Base-by-base conservation (phyloP, 1,284 basidiomycete genomes). In the Apiotrichum veenhuisii region DNA sequence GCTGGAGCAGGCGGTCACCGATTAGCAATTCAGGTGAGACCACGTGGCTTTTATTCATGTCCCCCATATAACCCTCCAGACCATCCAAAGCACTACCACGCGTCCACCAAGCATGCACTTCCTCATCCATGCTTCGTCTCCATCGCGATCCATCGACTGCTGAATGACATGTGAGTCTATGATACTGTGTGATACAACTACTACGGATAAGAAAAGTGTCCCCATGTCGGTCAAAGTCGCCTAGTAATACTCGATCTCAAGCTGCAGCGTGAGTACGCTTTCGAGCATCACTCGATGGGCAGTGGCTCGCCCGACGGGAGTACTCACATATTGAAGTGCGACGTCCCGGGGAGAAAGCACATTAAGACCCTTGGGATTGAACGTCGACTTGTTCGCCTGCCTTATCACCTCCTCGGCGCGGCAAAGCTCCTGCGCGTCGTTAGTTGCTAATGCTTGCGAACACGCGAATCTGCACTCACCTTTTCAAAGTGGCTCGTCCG, bases 241-340 rank as follows among this genome's bases (percentile, higher is more conserved):
- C 23, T 49, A 49, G 18, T 40, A 50, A 17, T 26, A 50, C 37
- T 50, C 48, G 17, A 50, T 50, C 48, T 50, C 48, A 25, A 50
- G 48, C 48, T 50, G 37, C n/a, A n/a, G 22, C 5, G 47, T 49
- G 30, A 49, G 47, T 25, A n/a, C n/a, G n/a, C n/a, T n/a, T n/a
- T n/a, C n/a, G n/a, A n/a, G n/a, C n/a, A n/a, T n/a, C n/a, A n/a
- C n/a, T n/a, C n/a, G n/a, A n/a, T n/a, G n/a, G n/a, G n/a, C n/a
- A n/a, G n/a, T 18, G 40, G 18, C 40, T 11, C 3, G 14, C 10
- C 14, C 18, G 5, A 5, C 10, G 26, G 23, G 5, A 30, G 44
- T 3, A 69, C 78, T 70, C 55, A 80, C 79, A 56, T 78, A 82
- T 65, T 82, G 76, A 51, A 79, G 75, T 7, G 78, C 80, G 5